Conservation (phyloP, 2,329 filamentous ascomycete genomes). For the Dactylellina parvicollis region DNA sequence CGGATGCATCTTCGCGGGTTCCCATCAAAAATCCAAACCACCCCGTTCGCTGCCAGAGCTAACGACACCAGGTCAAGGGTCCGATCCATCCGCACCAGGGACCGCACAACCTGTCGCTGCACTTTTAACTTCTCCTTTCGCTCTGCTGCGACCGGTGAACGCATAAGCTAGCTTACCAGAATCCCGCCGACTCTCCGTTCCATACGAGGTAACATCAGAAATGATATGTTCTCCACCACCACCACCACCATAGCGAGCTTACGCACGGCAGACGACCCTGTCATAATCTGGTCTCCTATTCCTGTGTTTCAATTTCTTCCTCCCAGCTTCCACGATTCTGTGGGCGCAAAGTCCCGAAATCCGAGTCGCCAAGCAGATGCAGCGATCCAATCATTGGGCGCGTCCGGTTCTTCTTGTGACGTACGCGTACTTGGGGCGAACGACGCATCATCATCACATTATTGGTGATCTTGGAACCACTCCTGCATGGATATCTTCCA, state of each 20-base stretch:
- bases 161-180: neutral
- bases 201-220: slow-evolving; percentile 29
- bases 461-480: slow-evolving; percentile 28
- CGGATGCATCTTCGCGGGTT: neutral
- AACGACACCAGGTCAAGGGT: neutral
- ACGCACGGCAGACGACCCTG: slow-evolving; percentile 16
- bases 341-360: neutral
- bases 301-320: neutral
- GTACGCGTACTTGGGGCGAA: slow-evolving; percentile 22
- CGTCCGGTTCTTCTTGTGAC: slow-evolving; percentile 15
- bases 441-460: neutral
- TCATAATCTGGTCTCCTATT: neutral
- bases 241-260: slow-evolving; percentile 17
- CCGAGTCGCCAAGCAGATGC: slow-evolving; percentile 30
- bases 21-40: neutral
- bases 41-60: too few species aligned
- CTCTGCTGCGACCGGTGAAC: neutral
- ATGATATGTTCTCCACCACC: neutral
- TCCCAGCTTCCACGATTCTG: neutral
- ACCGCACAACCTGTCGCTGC: neutral
- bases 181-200: neutral
- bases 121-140: slow-evolving; percentile 14
- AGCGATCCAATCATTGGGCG: slow-evolving; percentile 25
- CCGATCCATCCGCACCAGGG: neutral
- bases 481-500: slow-evolving; percentile 4